Conservation (phyloP, 352 stramenopile species). For the Globisporangium splendens region DNA sequence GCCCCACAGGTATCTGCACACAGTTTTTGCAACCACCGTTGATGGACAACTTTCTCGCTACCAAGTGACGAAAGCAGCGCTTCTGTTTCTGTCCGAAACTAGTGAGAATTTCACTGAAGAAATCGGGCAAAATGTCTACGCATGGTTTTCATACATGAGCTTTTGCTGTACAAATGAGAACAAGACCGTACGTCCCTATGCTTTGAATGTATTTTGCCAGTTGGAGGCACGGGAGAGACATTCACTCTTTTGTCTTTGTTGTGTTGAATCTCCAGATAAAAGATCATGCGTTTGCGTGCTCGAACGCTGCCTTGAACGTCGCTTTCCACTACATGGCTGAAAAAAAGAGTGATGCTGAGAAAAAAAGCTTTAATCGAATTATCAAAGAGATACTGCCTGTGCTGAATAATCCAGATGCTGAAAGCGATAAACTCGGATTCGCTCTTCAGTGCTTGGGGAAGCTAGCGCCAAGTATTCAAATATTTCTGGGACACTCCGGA, state of each 20-base stretch:
- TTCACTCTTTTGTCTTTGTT: neutral
- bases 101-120: slow-evolving; percentile 38
- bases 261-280: slow-evolving; percentile 44
- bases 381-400: slow-evolving; percentile 66
- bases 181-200: slow-evolving; percentile 51
- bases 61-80: slow-evolving; percentile 59
- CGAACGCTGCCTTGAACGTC: slow-evolving; percentile 37
- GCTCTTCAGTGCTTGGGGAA: slow-evolving; percentile 51
- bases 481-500: slow-evolving; percentile 46
- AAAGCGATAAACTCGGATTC: slow-evolving; percentile 38
- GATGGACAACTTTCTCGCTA: slow-evolving; percentile 61
- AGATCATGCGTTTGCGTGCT: slow-evolving; percentile 49
- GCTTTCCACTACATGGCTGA: slow-evolving; percentile 36
- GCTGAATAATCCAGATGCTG: slow-evolving; percentile 42
- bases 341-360: slow-evolving; percentile 44
- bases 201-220: neutral
- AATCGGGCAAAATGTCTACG: slow-evolving; percentile 43
- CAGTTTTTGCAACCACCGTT: slow-evolving; percentile 54
- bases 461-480: slow-evolving; percentile 36
- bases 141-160: slow-evolving; percentile 72
- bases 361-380: slow-evolving; percentile 69
- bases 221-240: neutral
- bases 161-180: slow-evolving; percentile 61
- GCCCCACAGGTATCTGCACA: slow-evolving; percentile 45
- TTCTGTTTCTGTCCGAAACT: slow-evolving; percentile 51